Evolutionary conservation across 2,329 filamentous ascomycete genomes (phyloP), one percentile per base, ranked within the genome.

Genomic region (Epicoccum nigrum): DNA sequence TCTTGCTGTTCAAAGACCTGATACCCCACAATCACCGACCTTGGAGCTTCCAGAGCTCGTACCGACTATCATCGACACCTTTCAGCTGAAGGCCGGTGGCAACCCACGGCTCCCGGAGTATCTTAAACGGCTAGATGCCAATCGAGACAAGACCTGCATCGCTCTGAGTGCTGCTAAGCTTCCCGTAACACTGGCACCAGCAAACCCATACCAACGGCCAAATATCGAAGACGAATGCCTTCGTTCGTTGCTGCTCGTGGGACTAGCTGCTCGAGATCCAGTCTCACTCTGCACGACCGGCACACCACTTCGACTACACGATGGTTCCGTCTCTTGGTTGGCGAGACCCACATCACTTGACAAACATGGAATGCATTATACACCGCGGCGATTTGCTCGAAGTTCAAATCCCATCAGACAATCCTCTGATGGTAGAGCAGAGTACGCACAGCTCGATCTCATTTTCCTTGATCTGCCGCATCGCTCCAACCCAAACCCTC

Each of bases 101-200:
- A 74, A 77, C 42, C 74, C 74, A 34, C 61, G 68, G 17, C 59
- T 77, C 27, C 74, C 75, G 19, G 69, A 70, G 30, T 69, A 72
- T 45, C 62, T 75, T 32, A 61, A 74, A 23, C 62, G 69, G 25
- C 67, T 76, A 3, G 74, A 76, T 49, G 75, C 76, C 4, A 72
- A 75, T 39, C 74, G 75, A 43, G 75, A 77, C 61, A 76, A 76
- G 54, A 70, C 72, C 1, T 70, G 70, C 15, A 77, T 78, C 50
- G 71, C 73, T 15, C 59, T 78, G 8, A 76, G 74, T 41, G 69
- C 70, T 8, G 71, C 73, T 48, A 70, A 72, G 12, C 64, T 74
- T 20, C 75, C 75, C 7, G 52, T 78, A 21, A 68, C 67, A 4
- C 54, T 77, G 1, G 68, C 65, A 25, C 63, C 71, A 8, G 48